Base-by-base conservation (phyloP, 139 green algal genomes). In the Ulvella scutata region DNA sequence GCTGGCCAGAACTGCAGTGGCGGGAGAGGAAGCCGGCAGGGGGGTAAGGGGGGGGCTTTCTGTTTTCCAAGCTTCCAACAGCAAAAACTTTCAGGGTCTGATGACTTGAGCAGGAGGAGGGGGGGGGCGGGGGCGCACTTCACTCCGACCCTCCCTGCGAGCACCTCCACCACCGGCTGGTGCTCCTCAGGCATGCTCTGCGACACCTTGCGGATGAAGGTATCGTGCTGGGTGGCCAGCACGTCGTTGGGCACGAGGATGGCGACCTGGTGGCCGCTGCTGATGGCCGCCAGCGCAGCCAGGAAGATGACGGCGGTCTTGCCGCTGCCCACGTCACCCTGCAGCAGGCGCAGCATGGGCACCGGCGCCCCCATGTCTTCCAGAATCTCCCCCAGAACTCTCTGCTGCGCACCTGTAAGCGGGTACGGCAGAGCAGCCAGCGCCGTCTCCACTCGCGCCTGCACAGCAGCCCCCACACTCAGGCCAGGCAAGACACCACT, bases 271-370 rank as follows among this genome's bases (percentile, higher is more conserved):
- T 84, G 88, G 38, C 90, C 89, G 40, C 75, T 61, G 13, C 83
- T 86, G 7, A 82, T 83, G 0, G 83, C 85, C 3, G 84, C 86
- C 62, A 96, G 73, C 80, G 92, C 81, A 2, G 91, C 86, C 59
- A 97, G 74, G 33, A 97, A 77, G 4, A 93, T 92, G 31, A 99
- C 90, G 20, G 84, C 77, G 9, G 85, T 96, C 79, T 99, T 99
- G 76, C 94, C 94, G 43, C 87, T 93, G 3, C 94, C 94, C 21
- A 99, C 94, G 75, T 99, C 94, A 4, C 94, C 94, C 82, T 96
- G 92, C 43, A 98, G 84, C 76, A 98, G 85, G 40, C 90, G 83
- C 77, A 87, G 75, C 89, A 94, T 95, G 34, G 90, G 86, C 13
- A 51, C 9, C 61, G 43, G n/a, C 3, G 21, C 26, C 0, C 7